These are phyloP conservation scores for Cryptococcus sp. DNA, from an alignment of 1,284 basidiomycete species.

Conservation along the genomic window DNA sequence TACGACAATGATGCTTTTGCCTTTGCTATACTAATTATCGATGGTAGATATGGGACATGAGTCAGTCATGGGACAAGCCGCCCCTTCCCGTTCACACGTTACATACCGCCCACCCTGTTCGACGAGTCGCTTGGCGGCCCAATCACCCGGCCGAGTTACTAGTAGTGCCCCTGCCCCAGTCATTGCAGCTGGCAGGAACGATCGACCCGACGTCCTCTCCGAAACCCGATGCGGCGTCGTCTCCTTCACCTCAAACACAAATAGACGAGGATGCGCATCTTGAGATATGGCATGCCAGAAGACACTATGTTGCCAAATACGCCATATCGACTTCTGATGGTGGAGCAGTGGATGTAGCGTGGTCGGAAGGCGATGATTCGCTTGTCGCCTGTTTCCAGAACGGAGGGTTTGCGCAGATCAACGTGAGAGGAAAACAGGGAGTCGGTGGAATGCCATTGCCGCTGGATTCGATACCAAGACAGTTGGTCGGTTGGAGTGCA, in stretches of 20 bases:
- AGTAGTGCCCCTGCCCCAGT: constrained; percentile 44
- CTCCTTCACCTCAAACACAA: too few species aligned
- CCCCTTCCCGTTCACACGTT: constrained; percentile 67
- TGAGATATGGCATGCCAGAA: constrained; percentile 84
- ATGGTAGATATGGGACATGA: constrained; percentile 75
- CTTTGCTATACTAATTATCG: constrained; percentile 5
- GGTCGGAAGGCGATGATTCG: constrained; percentile 65
- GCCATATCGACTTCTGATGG: constrained; percentile 55
- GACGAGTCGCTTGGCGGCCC: constrained; percentile 75
- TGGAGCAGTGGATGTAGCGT: constrained; percentile 62
- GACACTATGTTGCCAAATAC: constrained; percentile 82
- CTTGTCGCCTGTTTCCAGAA: constrained; percentile 76
- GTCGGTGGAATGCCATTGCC: constrained; percentile 45
- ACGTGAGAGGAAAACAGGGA: constrained; percentile 56
- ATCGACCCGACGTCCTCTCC: not conserved
- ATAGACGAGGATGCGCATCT: constrained; percentile 54
- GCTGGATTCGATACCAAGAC: constrained; percentile 69
- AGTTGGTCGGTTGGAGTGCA: constrained; percentile 68
- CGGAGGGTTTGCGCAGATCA: constrained; percentile 77
- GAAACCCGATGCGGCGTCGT: constrained; percentile 11
- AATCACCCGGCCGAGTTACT: constrained; percentile 75
- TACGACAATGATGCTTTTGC: not conserved
- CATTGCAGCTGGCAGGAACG: constrained; percentile 4
- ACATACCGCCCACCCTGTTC: constrained; percentile 72
- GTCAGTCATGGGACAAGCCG: constrained; percentile 55